Evolutionary conservation across 345 rosid species (phyloP).

Genomic region (Pistacia atlantica): DNA sequence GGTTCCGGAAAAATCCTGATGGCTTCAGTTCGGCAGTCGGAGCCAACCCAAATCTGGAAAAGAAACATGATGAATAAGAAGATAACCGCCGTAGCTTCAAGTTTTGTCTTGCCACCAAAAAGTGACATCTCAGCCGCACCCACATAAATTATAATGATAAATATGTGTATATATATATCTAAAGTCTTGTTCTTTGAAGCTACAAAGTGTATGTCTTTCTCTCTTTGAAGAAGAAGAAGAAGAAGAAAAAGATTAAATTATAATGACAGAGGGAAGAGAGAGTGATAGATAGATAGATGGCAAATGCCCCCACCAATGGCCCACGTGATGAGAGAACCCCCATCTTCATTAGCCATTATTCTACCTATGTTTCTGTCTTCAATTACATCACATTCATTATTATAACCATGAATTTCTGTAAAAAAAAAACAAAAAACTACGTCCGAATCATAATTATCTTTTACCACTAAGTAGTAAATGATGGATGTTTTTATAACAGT

Average conservation of each 20-base stretch:
- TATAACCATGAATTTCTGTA: too few species aligned
- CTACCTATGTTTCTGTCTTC: too few species aligned
- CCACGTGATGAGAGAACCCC: constrained; percentile 29
- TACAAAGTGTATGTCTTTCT: neutral
- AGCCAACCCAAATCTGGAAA: constrained; percentile 51
- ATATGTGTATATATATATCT: neutral
- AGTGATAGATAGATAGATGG: constrained; percentile 11
- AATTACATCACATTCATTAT: too few species aligned
- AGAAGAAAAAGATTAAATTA: neutral
- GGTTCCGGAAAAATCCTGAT: constrained; percentile 29
- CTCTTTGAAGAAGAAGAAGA: neutral
- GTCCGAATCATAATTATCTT: too few species aligned
- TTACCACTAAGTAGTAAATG: too few species aligned
- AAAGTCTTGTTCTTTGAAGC: too few species aligned
- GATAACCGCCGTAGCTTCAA: constrained; percentile 20
- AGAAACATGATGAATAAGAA: constrained; percentile 20
- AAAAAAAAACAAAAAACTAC: too few species aligned
- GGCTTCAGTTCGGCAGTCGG: constrained; percentile 49
- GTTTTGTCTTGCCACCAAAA: constrained; percentile 20
- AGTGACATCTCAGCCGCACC: constrained; percentile 26
- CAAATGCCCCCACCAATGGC: constrained; percentile 33
- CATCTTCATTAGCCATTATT: neutral
- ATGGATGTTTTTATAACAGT: too few species aligned
- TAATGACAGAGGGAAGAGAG: constrained; percentile 10
- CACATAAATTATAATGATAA: constrained; percentile 26